Percentiles rank a stretch among this genome's conserved stretches.
These are phyloP conservation scores for Bryum argenteum DNA, from an alignment of 225 moss, liverwort and hornwort species.

Conservation along the genomic window DNA sequence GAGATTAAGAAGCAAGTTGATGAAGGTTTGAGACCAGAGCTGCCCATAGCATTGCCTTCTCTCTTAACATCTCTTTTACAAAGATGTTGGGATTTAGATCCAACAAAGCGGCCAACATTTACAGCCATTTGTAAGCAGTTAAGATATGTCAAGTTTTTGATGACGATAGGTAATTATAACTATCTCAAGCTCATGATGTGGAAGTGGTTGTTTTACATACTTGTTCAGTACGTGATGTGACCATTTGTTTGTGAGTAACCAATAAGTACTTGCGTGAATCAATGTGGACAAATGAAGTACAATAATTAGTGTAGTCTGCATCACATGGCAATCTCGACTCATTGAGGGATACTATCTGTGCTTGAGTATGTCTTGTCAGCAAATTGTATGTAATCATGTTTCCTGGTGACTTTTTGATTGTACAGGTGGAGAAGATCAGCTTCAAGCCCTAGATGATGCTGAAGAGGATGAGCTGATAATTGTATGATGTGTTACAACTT, in stretches of 20 bases:
- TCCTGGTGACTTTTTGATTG: no score
- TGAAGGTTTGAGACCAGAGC: neutral
- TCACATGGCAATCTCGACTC: no score
- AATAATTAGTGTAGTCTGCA: no score
- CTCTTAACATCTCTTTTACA: neutral
- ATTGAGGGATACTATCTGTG: no score
- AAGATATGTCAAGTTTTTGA: conserved; percentile 22
- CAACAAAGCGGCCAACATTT: conserved; percentile 16
- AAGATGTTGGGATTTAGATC: conserved; percentile 18
- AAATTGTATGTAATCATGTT: no score
- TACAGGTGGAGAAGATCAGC: conserved; percentile 22
- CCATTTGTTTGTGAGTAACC: no score
- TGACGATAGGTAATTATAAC: conserved; percentile 9
- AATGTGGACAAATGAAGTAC: no score
- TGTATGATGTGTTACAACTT: neutral
- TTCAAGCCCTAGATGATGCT: neutral
- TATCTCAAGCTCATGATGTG: neutral
- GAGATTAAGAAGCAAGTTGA: rapidly evolving
- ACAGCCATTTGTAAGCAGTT: conserved; percentile 12
- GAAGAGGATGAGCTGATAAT: neutral
- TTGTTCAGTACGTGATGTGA: no score
- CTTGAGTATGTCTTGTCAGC: no score
- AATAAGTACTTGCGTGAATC: no score
- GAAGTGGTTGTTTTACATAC: neutral
- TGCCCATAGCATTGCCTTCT: conserved; percentile 6